A percentile compares a stretch with the other conserved stretches of the same genome.
Conservation (phyloP, 1,284 basidiomycete genomes). For the Leccinum pachyderme region DNA sequence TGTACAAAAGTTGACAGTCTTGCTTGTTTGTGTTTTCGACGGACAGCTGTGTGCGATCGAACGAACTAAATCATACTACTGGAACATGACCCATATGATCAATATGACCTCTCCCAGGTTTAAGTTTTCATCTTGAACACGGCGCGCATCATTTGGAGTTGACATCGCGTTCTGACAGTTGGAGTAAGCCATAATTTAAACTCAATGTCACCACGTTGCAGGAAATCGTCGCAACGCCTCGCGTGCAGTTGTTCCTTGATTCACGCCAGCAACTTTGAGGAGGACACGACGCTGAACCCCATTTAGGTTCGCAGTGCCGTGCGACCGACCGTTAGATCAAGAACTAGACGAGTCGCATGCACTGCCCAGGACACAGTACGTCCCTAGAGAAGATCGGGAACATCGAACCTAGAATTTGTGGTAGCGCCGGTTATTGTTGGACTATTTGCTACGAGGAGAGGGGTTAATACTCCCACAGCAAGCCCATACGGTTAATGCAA, state of each 20-base stretch:
- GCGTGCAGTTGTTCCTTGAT: slow-evolving; percentile 4
- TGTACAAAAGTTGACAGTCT: slow-evolving; percentile 25
- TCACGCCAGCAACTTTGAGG: slow-evolving; percentile 8
- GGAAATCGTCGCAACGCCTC: slow-evolving; percentile 2
- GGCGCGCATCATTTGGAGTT: background rate
- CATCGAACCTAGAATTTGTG: slow-evolving; percentile 14
- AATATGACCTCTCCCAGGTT: slow-evolving; percentile 4
- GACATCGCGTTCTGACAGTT: slow-evolving; percentile 8
- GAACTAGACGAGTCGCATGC: slow-evolving; percentile 3
- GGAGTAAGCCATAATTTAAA: background rate
- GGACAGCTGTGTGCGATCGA: slow-evolving; percentile 15
- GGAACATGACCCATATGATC: background rate
- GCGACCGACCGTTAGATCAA: slow-evolving; percentile 6
- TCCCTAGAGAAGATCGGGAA: slow-evolving; percentile 13
- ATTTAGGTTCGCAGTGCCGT: slow-evolving; percentile 17
- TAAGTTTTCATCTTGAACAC: background rate
- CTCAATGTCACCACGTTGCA: slow-evolving; percentile 15
- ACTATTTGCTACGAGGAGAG: slow-evolving; percentile 11
- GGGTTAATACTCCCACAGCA: slow-evolving; percentile 19
- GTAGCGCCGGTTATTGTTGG: slow-evolving; percentile 14
- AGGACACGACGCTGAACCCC: slow-evolving; percentile 7
- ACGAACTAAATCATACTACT: slow-evolving; percentile 1
- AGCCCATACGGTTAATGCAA: slow-evolving; percentile 10
- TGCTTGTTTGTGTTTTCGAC: slow-evolving; percentile 10
- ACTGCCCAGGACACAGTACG: slow-evolving; percentile 8